These are phyloP conservation scores for Candida jianshihensis DNA, from an alignment of 805 yeast genomes.

Conservation along the genomic window DNA sequence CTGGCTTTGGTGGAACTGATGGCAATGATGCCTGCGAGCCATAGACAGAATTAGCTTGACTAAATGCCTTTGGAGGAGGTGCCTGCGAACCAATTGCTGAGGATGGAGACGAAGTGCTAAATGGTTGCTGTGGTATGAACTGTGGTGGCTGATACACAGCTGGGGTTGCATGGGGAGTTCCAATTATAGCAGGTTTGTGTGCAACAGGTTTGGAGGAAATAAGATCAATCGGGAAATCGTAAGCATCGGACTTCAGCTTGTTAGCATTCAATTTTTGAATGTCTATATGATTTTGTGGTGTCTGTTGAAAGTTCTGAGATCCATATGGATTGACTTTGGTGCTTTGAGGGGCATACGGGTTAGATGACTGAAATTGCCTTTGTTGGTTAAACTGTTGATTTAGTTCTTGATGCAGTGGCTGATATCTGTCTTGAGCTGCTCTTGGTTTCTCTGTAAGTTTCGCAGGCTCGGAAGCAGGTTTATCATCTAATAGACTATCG, in stretches of 20 bases:
- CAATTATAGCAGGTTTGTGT: conserved; percentile 8
- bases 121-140: background rate
- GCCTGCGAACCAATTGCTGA: background rate
- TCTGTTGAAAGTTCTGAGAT: background rate
- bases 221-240: conserved; percentile 61
- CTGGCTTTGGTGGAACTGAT: conserved; percentile 3
- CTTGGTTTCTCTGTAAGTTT: background rate
- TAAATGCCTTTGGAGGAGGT: background rate
- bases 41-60: background rate
- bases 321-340: too few relatives aligned
- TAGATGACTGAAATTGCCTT: background rate
- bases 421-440: conserved; percentile 1
- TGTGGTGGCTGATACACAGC: conserved; percentile 1
- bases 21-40: conserved; percentile 1
- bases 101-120: background rate
- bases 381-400: conserved; percentile 7
- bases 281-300: conserved; percentile 13
- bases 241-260: conserved; percentile 66
- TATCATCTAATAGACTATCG: conserved; percentile 31
- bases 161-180: conserved; percentile 12
- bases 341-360: conserved; percentile 2
- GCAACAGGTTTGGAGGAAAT: conserved; percentile 29
- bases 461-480: conserved; percentile 11
- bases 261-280: conserved; percentile 32
- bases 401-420: conserved; percentile 1